These are phyloP conservation scores for Aureobasidium uvarum DNA, from an alignment of 2,329 filamentous ascomycete species.

Conservation along the genomic window DNA sequence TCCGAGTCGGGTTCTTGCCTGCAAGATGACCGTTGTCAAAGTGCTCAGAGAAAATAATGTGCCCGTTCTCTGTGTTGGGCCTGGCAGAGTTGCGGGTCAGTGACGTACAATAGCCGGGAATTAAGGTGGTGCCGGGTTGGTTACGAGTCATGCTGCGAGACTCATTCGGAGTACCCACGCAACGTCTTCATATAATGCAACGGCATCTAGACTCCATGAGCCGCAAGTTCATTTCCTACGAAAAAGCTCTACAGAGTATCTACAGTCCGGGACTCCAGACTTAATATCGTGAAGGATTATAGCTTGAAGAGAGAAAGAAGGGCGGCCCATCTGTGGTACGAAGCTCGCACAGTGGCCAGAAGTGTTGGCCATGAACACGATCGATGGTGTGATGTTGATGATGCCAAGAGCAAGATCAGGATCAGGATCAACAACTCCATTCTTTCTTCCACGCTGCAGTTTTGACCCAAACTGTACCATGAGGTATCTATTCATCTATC, in stretches of 20 bases:
- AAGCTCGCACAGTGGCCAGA: not conserved
- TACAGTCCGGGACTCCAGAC: not conserved
- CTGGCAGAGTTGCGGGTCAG: constrained; percentile 8
- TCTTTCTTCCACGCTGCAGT: not conserved
- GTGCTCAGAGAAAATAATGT: not conserved
- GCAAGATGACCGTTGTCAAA: constrained; percentile 6
- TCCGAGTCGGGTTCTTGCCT: not conserved
- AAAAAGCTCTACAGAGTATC: not conserved
- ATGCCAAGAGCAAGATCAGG: constrained; percentile 3
- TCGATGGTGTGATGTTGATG: not conserved
- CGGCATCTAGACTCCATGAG: not conserved
- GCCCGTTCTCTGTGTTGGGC: constrained; percentile 1
- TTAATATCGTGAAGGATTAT: not conserved
- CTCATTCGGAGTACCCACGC: not conserved
- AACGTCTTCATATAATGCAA: constrained; percentile 6
- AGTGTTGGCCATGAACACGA: not conserved
- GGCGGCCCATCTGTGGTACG: not conserved
- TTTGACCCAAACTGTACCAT: not conserved
- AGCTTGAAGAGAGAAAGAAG: not conserved
- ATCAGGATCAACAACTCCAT: not conserved
- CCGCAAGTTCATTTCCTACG: not conserved
- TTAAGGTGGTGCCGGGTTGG: not conserved
- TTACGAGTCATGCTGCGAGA: constrained; percentile 1
- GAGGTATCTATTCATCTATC: not conserved
- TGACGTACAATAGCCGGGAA: not conserved